phyloP scores from a whole-genome alignment of 176 grass and related monocot genomes.

The Oryza glumipatula region DNA sequence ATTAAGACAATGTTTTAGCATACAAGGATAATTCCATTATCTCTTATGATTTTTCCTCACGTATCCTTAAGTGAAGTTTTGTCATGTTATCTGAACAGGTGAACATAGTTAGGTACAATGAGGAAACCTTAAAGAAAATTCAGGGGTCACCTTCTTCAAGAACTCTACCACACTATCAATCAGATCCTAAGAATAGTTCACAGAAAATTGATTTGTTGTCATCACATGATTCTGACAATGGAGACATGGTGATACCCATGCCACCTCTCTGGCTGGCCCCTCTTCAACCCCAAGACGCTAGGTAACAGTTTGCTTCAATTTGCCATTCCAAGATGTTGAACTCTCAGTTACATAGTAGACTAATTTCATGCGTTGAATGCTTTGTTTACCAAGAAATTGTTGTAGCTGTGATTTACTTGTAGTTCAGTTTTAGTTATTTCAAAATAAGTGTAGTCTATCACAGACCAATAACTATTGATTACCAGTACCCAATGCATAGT shows the following conservation, averaged over 20 bases:
- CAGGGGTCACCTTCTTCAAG: conserved; percentile 39
- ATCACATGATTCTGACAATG: conserved; percentile 41
- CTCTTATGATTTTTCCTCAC: not conserved
- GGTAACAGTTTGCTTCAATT: conserved; percentile 52
- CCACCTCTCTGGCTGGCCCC: conserved; percentile 74
- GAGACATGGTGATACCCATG: conserved; percentile 71
- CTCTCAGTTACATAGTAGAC: not conserved
- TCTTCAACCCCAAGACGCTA: conserved; percentile 54
- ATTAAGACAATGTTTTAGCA: not conserved
- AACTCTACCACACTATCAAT: conserved; percentile 37
- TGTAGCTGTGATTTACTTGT: not conserved
- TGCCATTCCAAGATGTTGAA: not conserved
- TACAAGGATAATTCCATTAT: not conserved
- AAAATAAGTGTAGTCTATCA: not conserved
- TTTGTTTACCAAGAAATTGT: not conserved
- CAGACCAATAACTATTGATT: not conserved
- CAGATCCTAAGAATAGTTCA: conserved; percentile 13
- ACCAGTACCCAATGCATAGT: not conserved
- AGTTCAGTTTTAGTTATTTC: not conserved
- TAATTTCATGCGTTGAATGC: conserved; percentile 9
- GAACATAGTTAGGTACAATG: conserved; percentile 72
- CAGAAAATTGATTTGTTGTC: conserved; percentile 37
- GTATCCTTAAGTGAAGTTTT: not conserved
- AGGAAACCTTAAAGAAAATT: conserved; percentile 58
- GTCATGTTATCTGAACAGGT: conserved; percentile 43